phyloP scores from a whole-genome alignment of 352 stramenopile species.

The Albugo candida region DNA sequence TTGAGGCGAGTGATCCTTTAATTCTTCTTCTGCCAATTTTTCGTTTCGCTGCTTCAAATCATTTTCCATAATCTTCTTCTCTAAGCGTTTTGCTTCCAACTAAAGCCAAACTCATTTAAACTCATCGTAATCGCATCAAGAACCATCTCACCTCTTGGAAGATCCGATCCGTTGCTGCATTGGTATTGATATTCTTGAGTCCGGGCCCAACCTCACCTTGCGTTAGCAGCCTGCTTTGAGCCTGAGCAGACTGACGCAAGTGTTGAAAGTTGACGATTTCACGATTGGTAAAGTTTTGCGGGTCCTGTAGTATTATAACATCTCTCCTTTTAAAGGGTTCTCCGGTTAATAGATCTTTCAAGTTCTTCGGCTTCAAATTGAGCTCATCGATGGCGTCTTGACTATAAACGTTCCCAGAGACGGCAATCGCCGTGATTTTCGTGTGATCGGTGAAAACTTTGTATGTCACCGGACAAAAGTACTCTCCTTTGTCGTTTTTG shows the following conservation, averaged over 20 bases:
- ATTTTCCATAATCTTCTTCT: constrained; percentile 44
- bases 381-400: constrained; percentile 96
- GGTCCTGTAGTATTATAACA: constrained; percentile 92
- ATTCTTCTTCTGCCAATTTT: constrained; percentile 27
- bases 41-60: constrained; percentile 34
- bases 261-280: constrained; percentile 98
- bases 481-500: constrained; percentile 59
- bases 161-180: constrained; percentile 67
- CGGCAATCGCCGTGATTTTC: constrained; percentile 64
- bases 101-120: neutral
- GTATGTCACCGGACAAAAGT: constrained; percentile 90
- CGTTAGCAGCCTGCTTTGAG: constrained; percentile 5
- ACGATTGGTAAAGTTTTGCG: constrained; percentile 70
- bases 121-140: too few species aligned
- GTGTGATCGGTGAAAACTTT: constrained; percentile 86
- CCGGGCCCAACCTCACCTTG: constrained; percentile 1
- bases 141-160: constrained; percentile 13
- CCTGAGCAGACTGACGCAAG: constrained; percentile 46
- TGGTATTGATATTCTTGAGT: constrained; percentile 51
- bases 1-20: constrained; percentile 41
- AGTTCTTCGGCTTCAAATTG: constrained; percentile 96
- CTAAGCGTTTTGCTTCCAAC: constrained; percentile 36
- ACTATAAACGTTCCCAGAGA: constrained; percentile 90
- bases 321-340: constrained; percentile 84
- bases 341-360: constrained; percentile 84